These are phyloP conservation scores for Talaromyces sp. DNA, from an alignment of 2,329 filamentous ascomycete genomes.

Conservation along the genomic window DNA sequence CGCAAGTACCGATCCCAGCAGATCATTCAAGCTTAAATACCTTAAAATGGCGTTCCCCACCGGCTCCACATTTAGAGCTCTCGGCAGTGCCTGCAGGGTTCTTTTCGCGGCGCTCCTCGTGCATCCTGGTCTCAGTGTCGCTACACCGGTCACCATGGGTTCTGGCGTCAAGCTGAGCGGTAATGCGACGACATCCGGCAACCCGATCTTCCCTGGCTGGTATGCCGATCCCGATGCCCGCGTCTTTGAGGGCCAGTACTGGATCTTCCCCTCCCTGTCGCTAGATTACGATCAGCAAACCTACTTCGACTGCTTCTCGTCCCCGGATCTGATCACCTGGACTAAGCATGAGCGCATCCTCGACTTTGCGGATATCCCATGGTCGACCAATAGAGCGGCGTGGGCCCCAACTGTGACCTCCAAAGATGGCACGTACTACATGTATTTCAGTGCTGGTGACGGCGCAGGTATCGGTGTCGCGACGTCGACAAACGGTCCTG, in stretches of 20 bases:
- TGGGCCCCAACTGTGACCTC: constrained; percentile 46
- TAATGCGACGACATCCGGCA: constrained; percentile 19
- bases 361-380: constrained; percentile 34
- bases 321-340: constrained; percentile 45
- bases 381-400: constrained; percentile 40
- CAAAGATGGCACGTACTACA: constrained; percentile 43
- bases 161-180: neutral
- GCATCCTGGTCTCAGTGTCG: neutral
- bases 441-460: constrained; percentile 50
- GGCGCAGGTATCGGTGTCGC: constrained; percentile 42
- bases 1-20: neutral
- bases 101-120: neutral
- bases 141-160: neutral
- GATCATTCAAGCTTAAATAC: neutral
- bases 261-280: constrained; percentile 47
- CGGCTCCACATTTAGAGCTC: constrained; percentile 2
- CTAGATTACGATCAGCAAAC: constrained; percentile 43
- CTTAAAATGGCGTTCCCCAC: constrained; percentile 6
- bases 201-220: constrained; percentile 45
- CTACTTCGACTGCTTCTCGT: constrained; percentile 49
- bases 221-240: constrained; percentile 49
- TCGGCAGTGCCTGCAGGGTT: neutral
- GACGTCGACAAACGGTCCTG: constrained; percentile 27
- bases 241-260: constrained; percentile 43
- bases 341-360: constrained; percentile 43